phyloP scores from a whole-genome alignment of 441 rosid species.

The Gossypium trilobum region DNA sequence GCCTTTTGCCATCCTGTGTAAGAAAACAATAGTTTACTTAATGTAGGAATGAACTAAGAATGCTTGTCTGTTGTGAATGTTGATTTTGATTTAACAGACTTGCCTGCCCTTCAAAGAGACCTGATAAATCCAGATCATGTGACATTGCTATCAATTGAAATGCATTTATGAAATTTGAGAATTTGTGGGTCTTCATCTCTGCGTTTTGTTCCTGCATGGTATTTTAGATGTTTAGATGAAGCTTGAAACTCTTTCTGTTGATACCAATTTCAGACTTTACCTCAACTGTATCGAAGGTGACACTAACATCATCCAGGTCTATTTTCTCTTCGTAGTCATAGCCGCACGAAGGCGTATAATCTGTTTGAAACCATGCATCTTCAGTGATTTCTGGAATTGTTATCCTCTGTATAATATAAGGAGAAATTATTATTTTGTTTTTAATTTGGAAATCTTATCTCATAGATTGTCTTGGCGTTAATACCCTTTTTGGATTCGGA shows the following conservation, averaged over 20 bases:
- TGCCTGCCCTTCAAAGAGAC: constrained; percentile 76
- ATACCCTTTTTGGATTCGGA: constrained; percentile 59
- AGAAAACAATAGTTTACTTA: neutral
- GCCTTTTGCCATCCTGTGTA: constrained; percentile 39
- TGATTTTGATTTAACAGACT: constrained; percentile 17
- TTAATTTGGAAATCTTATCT: neutral
- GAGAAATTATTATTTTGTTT: constrained; percentile 6
- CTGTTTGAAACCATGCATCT: constrained; percentile 63
- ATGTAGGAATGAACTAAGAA: neutral
- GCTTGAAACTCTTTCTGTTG: too few relatives aligned
- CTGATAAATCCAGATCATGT: constrained; percentile 77
- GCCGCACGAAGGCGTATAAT: constrained; percentile 48
- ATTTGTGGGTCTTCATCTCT: constrained; percentile 34
- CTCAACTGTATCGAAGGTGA: constrained; percentile 49
- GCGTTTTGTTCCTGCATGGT: constrained; percentile 42
- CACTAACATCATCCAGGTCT: constrained; percentile 42
- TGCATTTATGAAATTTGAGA: constrained; percentile 78
- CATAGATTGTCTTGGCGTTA: neutral
- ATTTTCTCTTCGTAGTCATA: constrained; percentile 29
- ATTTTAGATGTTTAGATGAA: constrained; percentile 9
- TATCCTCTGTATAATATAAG: constrained; percentile 43
- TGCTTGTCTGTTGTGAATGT: neutral
- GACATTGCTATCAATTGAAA: constrained; percentile 92
- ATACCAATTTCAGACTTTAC: too few relatives aligned
- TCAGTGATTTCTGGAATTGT: constrained; percentile 54